A percentile compares a stretch with the other conserved stretches of the same genome.
Conservation (phyloP, 78 protist genomes). For the Kipferlia bialata region DNA sequence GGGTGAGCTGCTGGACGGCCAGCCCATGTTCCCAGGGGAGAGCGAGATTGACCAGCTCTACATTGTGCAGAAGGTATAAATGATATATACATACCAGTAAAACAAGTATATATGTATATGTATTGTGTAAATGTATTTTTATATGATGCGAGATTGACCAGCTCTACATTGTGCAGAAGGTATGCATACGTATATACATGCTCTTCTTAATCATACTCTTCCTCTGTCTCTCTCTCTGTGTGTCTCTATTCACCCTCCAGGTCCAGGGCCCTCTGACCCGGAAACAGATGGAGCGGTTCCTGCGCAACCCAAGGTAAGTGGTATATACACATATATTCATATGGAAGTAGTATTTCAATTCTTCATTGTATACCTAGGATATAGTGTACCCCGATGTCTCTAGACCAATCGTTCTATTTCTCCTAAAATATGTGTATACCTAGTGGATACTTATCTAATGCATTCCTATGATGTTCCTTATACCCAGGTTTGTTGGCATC, state of each 20-base stretch:
- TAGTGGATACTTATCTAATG: too few species aligned
- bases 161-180: constrained; percentile 14
- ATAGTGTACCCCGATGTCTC: too few species aligned
- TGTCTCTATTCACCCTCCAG: too few species aligned
- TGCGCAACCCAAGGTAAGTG: constrained; percentile 32
- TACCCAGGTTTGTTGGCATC: constrained; percentile 26
- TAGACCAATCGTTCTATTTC: too few species aligned
- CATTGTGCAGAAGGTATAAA: not conserved
- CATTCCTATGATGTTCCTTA: too few species aligned
- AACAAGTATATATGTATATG: not conserved
- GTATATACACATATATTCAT: too few species aligned
- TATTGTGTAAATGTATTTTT: not conserved
- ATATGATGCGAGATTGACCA: constrained; percentile 51
- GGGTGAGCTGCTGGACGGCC: constrained; percentile 53
- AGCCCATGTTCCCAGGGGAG: constrained; percentile 60
- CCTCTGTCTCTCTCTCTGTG: not conserved
- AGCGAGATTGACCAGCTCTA: constrained; percentile 50
- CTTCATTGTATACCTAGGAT: too few species aligned
- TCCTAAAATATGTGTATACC: too few species aligned
- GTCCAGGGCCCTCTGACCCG: not conserved
- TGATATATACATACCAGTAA: constrained; percentile 10
- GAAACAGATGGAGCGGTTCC: constrained; percentile 13
- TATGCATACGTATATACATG: constrained; percentile 8
- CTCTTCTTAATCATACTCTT: not conserved
- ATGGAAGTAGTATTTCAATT: too few species aligned